These are phyloP conservation scores for Aeminium ludgeri DNA, from an alignment of 495 filamentous ascomycete species.

Conservation along the genomic window DNA sequence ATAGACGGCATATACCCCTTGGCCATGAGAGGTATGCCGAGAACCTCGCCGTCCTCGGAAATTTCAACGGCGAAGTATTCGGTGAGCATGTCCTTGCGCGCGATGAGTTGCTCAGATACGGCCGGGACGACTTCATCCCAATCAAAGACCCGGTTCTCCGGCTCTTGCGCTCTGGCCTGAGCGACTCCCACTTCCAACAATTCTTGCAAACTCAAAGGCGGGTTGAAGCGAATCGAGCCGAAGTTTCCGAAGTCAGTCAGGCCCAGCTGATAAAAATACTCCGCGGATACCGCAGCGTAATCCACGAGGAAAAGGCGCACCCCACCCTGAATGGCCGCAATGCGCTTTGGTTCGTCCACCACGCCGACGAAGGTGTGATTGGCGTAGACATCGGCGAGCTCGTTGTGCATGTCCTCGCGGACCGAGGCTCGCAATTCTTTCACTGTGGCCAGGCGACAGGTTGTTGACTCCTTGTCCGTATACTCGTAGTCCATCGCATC, in stretches of 20 bases:
- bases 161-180: constrained; percentile 36
- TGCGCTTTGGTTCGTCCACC: constrained; percentile 69
- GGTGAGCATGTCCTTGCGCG: constrained; percentile 64
- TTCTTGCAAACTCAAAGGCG: constrained; percentile 51
- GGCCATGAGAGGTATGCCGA: constrained; percentile 64
- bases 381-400: constrained; percentile 75
- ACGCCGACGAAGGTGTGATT: constrained; percentile 88
- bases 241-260: constrained; percentile 96
- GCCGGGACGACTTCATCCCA: constrained; percentile 45
- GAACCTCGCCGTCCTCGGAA: constrained; percentile 56
- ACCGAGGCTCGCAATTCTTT: constrained; percentile 67
- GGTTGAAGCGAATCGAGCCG: constrained; percentile 63
- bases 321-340: constrained; percentile 83
- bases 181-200: constrained; percentile 58
- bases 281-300: constrained; percentile 72
- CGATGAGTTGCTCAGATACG: constrained; percentile 47
- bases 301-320: constrained; percentile 89
- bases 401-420: constrained; percentile 71
- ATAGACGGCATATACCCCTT: constrained; percentile 78
- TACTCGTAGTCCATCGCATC: constrained; percentile 44
- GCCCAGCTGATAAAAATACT: constrained; percentile 95
- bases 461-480: constrained; percentile 47
- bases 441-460: constrained; percentile 61
- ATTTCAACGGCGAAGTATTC: constrained; percentile 90
- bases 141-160: constrained; percentile 40